Evolutionary conservation across 23 red algal species (phyloP).

Genomic region (Gracilaria domingensis): DNA sequence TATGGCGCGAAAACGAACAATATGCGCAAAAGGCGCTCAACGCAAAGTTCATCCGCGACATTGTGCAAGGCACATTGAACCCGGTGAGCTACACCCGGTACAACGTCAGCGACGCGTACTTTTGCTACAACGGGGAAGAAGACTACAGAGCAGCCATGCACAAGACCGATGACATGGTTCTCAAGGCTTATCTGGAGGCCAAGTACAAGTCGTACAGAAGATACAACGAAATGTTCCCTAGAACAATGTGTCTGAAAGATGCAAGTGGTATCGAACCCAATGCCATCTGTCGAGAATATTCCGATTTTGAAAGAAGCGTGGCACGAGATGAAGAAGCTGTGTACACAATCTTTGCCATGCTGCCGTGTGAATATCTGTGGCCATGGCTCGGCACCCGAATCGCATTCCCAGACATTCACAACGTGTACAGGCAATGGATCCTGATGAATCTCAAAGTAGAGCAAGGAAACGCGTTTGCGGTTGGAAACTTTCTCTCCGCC

Average conservation of each 20-base stretch:
- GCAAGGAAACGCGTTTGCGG: slow-evolving; percentile 4
- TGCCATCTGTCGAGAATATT: neutral
- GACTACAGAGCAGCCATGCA: too few species aligned
- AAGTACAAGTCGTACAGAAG: neutral
- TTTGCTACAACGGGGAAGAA: too few species aligned
- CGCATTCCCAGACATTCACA: neutral
- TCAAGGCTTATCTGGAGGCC: too few species aligned
- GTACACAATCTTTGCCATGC: slow-evolving; percentile 9
- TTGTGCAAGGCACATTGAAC: too few species aligned
- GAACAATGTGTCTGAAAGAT: slow-evolving; percentile 1
- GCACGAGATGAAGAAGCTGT: slow-evolving; percentile 17
- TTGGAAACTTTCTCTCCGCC: neutral
- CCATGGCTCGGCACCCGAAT: neutral
- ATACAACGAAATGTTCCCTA: slow-evolving; percentile 12
- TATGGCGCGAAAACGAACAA: neutral
- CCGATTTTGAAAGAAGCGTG: slow-evolving; percentile 10
- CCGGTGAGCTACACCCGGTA: neutral
- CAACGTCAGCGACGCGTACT: too few species aligned
- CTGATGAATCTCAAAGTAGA: slow-evolving; percentile 15
- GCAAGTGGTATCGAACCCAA: neutral
- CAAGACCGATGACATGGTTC: too few species aligned
- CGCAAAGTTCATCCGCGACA: too few species aligned
- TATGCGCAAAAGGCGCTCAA: neutral
- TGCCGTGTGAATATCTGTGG: slow-evolving; percentile 28
- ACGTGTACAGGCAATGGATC: slow-evolving; percentile 33